Conservation (phyloP, 768 basidiomycete species). For the Harrya chromipes region DNA sequence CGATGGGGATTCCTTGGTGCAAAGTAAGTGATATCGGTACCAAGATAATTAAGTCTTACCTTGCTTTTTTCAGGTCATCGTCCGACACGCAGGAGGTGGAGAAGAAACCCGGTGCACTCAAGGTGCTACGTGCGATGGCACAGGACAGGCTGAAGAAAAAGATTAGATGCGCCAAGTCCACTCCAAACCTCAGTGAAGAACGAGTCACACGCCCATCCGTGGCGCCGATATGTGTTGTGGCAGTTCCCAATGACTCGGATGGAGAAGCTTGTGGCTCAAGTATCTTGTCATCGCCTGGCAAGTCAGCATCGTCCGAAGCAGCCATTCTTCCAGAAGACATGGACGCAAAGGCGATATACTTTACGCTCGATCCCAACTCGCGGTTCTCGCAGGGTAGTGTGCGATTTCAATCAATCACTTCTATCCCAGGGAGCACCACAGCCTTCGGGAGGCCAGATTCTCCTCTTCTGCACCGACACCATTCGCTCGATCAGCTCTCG, state of each 20-base stretch:
- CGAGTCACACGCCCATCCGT: neutral
- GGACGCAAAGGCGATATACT: constrained; percentile 27
- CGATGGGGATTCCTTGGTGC: constrained; percentile 19
- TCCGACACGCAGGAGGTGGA: constrained; percentile 5
- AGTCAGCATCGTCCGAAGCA: neutral
- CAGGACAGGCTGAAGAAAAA: constrained; percentile 20
- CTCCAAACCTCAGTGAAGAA: constrained; percentile 20
- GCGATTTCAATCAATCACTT: constrained; percentile 22
- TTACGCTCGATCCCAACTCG: constrained; percentile 26
- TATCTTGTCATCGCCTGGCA: neutral
- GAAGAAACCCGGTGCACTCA: constrained; percentile 8
- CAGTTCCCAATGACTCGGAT: neutral
- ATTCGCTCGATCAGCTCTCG: constrained; percentile 20
- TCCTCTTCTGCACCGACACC: constrained; percentile 19
- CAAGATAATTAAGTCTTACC: neutral
- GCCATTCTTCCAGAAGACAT: constrained; percentile 6
- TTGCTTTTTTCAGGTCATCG: constrained; percentile 8
- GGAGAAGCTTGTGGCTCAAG: neutral
- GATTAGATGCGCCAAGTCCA: constrained; percentile 21
- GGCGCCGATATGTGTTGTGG: neutral
- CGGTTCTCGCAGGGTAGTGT: constrained; percentile 21
- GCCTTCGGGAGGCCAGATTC: constrained; percentile 18
- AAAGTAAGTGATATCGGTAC: constrained; percentile 11
- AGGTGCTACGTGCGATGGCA: constrained; percentile 10
- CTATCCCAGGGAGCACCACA: constrained; percentile 17